Percentiles rank a stretch among this genome's conserved stretches.
These are phyloP conservation scores for Ceratocystis alfenasii DNA, from an alignment of 2,329 filamentous ascomycete genomes.

Conservation along the genomic window DNA sequence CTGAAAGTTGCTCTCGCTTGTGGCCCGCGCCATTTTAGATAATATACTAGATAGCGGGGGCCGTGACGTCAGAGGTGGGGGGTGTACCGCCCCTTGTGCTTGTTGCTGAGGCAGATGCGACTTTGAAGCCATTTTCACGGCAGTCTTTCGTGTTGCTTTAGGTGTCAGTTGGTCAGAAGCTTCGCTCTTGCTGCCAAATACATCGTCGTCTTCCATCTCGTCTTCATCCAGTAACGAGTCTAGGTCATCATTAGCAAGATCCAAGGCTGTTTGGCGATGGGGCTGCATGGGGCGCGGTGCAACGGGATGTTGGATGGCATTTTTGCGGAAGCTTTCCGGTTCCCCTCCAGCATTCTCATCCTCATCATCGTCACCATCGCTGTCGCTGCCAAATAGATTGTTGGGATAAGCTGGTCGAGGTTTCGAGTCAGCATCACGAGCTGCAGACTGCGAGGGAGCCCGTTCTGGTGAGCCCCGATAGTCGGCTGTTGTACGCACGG, in stretches of 20 bases:
- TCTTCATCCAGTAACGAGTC: constrained; percentile 20
- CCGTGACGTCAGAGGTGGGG: not conserved
- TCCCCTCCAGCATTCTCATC: constrained; percentile 15
- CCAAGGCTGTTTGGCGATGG: constrained; percentile 18
- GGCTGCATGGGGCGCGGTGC: constrained; percentile 13
- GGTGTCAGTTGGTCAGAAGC: constrained; percentile 17
- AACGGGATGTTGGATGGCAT: constrained; percentile 9
- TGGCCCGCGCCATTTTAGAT: constrained; percentile 16
- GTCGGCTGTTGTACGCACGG: constrained; percentile 7
- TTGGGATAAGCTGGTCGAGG: not conserved
- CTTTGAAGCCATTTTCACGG: not conserved
- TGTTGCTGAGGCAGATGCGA: constrained; percentile 14
- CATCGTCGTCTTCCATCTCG: constrained; percentile 14
- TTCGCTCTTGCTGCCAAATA: constrained; percentile 11
- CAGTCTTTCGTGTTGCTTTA: constrained; percentile 17
- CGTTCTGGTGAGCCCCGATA: constrained; percentile 18
- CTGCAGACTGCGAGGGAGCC: constrained; percentile 2
- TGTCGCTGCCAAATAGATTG: constrained; percentile 14
- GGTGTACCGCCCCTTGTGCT: constrained; percentile 1
- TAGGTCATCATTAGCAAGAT: constrained; percentile 19
- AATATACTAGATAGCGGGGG: constrained; percentile 13
- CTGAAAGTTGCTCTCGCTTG: constrained; percentile 21
- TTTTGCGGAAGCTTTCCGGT: not conserved
- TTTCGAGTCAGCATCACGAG: constrained; percentile 11
- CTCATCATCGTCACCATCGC: constrained; percentile 18